Conservation (phyloP, 148 eudicot genomes). For the Silene conica region DNA sequence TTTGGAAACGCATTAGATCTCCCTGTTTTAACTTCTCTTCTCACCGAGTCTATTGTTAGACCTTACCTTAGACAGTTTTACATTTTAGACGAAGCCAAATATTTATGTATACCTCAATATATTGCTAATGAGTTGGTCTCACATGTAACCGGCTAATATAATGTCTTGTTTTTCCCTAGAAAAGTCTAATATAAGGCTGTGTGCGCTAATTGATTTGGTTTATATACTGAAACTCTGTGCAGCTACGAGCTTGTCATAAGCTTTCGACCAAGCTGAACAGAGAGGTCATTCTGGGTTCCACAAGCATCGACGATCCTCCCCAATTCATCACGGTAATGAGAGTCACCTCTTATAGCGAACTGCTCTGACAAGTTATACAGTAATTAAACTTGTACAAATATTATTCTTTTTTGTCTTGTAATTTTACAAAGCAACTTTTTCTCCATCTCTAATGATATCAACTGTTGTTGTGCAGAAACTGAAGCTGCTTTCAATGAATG, state of each 20-base stretch:
- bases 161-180: no score
- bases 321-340: constrained; percentile 70
- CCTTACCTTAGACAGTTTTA: no score
- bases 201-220: background rate
- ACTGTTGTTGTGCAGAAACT: constrained; percentile 57
- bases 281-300: constrained; percentile 81
- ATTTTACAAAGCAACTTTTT: background rate
- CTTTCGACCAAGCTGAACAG: constrained; percentile 68
- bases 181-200: background rate
- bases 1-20: background rate
- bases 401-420: background rate
- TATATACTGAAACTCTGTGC: constrained; percentile 19
- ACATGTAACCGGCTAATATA: no score
- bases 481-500: constrained; percentile 59
- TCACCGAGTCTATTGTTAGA: no score
- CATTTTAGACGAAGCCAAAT: no score
- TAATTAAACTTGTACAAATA: background rate
- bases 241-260: constrained; percentile 90
- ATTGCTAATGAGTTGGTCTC: no score
- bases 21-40: no score
- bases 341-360: background rate
- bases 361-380: background rate
- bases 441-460: background rate
- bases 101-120: no score
- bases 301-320: constrained; percentile 92